Conservation (phyloP, 306 rosid species). For the Cercis canadensis region DNA sequence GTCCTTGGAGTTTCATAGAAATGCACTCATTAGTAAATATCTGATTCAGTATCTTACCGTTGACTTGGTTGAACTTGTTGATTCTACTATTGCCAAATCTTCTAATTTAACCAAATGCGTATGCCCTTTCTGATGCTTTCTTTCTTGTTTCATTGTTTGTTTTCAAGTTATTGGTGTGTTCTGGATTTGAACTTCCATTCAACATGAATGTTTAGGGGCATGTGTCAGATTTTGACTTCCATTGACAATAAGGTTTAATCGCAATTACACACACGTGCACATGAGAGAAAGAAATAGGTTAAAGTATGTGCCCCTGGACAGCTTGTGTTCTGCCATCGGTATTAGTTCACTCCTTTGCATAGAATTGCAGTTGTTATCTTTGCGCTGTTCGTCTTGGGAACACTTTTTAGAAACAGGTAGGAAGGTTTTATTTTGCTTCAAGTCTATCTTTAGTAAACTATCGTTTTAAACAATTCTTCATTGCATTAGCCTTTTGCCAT, state of each 20-base stretch:
- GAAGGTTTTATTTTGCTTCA: neutral
- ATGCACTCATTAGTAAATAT: no score
- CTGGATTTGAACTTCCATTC: neutral
- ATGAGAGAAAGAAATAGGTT: neutral
- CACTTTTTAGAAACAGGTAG: no score
- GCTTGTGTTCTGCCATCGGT: neutral
- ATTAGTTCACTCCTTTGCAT: neutral
- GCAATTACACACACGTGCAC: neutral
- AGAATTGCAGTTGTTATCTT: no score
- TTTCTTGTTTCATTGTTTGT: neutral
- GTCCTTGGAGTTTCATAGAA: no score
- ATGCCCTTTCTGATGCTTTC: neutral
- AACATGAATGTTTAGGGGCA: neutral
- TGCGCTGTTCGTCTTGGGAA: no score
- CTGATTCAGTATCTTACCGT: no score
- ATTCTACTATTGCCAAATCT: no score
- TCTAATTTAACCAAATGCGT: constrained; percentile 20
- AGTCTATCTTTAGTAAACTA: constrained; percentile 10
- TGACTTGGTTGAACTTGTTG: no score
- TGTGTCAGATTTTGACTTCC: neutral
- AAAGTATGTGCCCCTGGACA: neutral
- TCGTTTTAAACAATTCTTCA: constrained; percentile 6
- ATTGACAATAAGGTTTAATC: neutral
- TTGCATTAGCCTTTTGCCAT: neutral
- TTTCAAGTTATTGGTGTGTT: neutral